A percentile compares a stretch with the other conserved stretches of the same genome.
Evolutionary conservation across 352 stramenopile genomes (phyloP).

Genomic region (Aphanomyces astaci): DNA sequence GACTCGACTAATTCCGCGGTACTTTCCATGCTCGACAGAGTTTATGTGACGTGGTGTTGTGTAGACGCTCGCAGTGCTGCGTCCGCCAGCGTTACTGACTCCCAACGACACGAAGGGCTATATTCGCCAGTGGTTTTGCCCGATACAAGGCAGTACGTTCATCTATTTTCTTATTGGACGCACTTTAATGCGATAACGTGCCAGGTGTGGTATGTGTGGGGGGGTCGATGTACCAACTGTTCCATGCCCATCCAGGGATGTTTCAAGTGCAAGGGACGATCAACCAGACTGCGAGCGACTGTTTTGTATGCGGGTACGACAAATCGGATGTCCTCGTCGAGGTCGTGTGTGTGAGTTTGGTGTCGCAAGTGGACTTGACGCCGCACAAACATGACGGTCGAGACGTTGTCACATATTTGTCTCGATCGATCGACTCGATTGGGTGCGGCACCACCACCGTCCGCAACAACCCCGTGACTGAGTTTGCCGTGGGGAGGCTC

Average conservation of each 20-base stretch:
- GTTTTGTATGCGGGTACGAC: conserved; percentile 6
- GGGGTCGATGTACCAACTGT: conserved; percentile 4
- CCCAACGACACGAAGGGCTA: neutral
- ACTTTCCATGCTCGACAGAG: neutral
- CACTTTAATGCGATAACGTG: no score
- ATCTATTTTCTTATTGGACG: neutral
- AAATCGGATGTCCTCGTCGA: neutral
- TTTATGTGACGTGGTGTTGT: neutral
- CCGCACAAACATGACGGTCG: no score
- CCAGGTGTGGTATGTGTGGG: neutral
- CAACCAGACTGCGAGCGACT: neutral
- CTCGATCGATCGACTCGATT: neutral
- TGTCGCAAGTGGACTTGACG: conserved; percentile 3
- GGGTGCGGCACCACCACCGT: no score
- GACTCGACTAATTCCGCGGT: neutral
- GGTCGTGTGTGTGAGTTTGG: conserved; percentile 1
- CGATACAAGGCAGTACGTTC: neutral
- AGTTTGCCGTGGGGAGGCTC: neutral
- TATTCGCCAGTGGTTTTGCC: neutral
- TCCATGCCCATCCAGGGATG: neutral
- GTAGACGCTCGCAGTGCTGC: neutral
- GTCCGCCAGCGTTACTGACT: neutral
- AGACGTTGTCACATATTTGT: no score
- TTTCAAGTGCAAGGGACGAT: conserved; percentile 9
- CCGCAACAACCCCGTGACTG: no score